These are phyloP conservation scores for Bimuria novae-zelandiae DNA, from an alignment of 2,329 filamentous ascomycete genomes.

Conservation along the genomic window DNA sequence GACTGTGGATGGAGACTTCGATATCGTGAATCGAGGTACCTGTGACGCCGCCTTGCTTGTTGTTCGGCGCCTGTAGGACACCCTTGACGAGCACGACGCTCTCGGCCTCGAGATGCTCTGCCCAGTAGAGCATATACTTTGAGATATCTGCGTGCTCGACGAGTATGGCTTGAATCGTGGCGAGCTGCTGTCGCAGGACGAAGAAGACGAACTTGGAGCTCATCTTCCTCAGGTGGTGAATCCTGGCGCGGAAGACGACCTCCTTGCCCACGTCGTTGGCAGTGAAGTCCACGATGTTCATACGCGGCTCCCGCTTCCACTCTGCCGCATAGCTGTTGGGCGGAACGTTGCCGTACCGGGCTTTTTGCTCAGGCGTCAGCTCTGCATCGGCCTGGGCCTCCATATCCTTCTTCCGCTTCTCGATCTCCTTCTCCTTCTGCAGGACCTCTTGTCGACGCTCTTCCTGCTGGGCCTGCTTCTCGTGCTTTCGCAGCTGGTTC, in stretches of 20 bases:
- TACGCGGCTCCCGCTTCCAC: conserved; percentile 53
- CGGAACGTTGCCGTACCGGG: conserved; percentile 62
- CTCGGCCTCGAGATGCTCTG: conserved; percentile 79
- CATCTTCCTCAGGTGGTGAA: conserved; percentile 80
- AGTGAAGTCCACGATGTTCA: conserved; percentile 58
- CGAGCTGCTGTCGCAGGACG: conserved; percentile 81
- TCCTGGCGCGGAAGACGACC: conserved; percentile 70
- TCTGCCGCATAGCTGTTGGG: conserved; percentile 63
- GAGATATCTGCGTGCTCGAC: conserved; percentile 66
- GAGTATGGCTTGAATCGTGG: conserved; percentile 84
- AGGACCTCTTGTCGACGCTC: conserved; percentile 50
- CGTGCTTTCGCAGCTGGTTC: conserved; percentile 56
- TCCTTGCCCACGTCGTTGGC: conserved; percentile 60
- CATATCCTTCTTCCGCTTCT: conserved; percentile 54
- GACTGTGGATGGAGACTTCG: conserved; percentile 71
- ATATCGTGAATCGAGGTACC: conserved; percentile 76
- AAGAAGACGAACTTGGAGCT: conserved; percentile 84
- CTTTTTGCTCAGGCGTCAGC: conserved; percentile 63
- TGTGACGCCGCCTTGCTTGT: conserved; percentile 67
- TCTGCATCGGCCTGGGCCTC: conserved; percentile 55
- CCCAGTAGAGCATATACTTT: conserved; percentile 82
- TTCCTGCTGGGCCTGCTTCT: conserved; percentile 52
- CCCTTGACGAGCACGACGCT: conserved; percentile 78
- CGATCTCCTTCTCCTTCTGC: conserved; percentile 51
- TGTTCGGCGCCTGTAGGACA: conserved; percentile 71